Percentiles rank a stretch among this genome's conserved stretches.
These are phyloP conservation scores for Sicyos baderoa DNA, from an alignment of 306 rosid species.

Conservation along the genomic window DNA sequence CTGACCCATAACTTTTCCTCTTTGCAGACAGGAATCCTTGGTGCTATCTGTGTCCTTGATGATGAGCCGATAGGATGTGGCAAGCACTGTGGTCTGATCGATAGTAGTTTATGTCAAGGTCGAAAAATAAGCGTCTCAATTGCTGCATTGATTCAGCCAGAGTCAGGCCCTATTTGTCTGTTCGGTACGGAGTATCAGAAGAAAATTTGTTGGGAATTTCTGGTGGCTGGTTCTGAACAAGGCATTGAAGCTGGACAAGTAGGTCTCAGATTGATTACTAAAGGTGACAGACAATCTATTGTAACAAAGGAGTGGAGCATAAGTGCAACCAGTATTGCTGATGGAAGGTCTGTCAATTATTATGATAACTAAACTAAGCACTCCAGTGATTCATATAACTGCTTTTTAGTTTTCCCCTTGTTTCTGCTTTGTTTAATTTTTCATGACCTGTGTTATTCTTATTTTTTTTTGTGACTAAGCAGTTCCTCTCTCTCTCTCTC, in stretches of 20 bases:
- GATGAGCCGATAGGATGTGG: conserved; percentile 90
- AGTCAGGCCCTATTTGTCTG: conserved; percentile 95
- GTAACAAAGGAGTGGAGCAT: conserved; percentile 95
- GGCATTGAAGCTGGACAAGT: conserved; percentile 99
- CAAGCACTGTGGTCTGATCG: conserved; percentile 75
- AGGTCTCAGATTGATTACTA: conserved; percentile 91
- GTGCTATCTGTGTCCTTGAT: conserved; percentile 86
- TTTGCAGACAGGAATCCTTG: conserved; percentile 75
- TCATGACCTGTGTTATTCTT: neutral
- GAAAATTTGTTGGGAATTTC: conserved; percentile 89
- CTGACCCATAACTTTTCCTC: neutral
- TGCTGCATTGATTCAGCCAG: conserved; percentile 91
- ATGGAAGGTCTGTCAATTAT: conserved; percentile 65
- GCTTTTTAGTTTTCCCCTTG: conserved; percentile 6
- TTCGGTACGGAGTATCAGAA: conserved; percentile 89
- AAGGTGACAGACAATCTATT: conserved; percentile 94
- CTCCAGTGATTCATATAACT: neutral
- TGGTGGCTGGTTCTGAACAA: conserved; percentile 98
- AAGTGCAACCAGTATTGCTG: conserved; percentile 88
- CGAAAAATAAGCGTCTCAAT: conserved; percentile 74
- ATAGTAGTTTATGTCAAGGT: conserved; percentile 71
- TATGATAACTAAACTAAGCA: conserved; percentile 4
- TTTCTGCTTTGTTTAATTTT: neutral
- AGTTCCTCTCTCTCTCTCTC: neutral
- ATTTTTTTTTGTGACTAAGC: conserved; percentile 14